Percentiles rank a stretch among this genome's conserved stretches.
Evolutionary conservation across 1,284 basidiomycete species (phyloP).

Genomic region (Fomitopsis schrenkii): DNA sequence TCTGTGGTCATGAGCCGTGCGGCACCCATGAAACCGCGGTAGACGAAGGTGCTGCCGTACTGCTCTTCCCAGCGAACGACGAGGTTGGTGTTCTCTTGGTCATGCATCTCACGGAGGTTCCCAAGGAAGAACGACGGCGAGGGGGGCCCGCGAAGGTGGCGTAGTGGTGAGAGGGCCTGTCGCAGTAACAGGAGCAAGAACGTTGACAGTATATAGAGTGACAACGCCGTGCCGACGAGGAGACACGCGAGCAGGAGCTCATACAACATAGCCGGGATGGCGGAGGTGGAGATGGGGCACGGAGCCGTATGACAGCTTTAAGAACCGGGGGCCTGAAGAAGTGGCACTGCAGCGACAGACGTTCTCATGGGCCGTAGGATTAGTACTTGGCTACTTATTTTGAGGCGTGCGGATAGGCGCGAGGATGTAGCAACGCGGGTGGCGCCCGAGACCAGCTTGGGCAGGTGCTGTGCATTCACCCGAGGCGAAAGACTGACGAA

Average conservation of each 20-base stretch:
- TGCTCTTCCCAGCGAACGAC: constrained; percentile 41
- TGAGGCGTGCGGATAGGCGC: not conserved
- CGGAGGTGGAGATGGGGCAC: not conserved
- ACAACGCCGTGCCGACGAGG: constrained; percentile 14
- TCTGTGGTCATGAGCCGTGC: constrained; percentile 58
- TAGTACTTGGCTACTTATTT: not conserved
- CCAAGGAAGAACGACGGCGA: constrained; percentile 47
- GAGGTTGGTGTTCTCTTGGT: constrained; percentile 54
- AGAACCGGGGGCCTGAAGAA: not conserved
- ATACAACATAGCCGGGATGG: not conserved
- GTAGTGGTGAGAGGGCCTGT: constrained; percentile 34
- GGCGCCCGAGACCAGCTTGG: not conserved
- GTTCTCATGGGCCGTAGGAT: not conserved
- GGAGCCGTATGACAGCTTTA: not conserved
- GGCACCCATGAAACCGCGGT: constrained; percentile 52
- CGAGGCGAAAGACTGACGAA: not conserved
- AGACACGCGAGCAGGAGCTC: not conserved
- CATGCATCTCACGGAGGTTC: constrained; percentile 51
- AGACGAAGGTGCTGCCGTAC: constrained; percentile 51
- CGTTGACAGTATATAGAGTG: constrained; percentile 25
- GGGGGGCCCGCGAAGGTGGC: constrained; percentile 34
- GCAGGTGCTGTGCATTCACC: not conserved
- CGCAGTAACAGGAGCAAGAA: constrained; percentile 32
- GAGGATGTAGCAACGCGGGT: not conserved
- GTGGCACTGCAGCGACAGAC: not conserved